Conservation (phyloP, 2,329 filamentous ascomycete genomes). For the Diaporthe eres region DNA sequence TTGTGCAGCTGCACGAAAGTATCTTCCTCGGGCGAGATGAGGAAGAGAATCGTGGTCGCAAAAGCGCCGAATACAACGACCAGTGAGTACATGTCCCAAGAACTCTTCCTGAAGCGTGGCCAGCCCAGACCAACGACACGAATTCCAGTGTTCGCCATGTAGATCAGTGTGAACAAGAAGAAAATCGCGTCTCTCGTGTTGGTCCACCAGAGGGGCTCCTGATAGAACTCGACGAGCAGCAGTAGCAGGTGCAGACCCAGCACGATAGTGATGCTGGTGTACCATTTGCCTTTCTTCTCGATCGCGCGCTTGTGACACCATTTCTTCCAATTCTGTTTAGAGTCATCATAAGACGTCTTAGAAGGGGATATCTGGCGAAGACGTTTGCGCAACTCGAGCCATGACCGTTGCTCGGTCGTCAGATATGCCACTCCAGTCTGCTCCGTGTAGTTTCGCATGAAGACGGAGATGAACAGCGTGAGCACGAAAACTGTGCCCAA, state of each 20-base stretch:
- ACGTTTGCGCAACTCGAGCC: conserved; percentile 94
- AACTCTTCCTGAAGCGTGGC: conserved; percentile 90
- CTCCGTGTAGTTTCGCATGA: conserved; percentile 99
- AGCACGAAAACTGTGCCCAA: conserved; percentile 96
- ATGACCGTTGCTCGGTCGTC: conserved; percentile 95
- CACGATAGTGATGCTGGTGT: conserved; percentile 82
- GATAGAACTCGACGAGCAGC: conserved; percentile 87
- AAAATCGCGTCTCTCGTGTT: conserved; percentile 81
- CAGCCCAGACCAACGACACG: conserved; percentile 91
- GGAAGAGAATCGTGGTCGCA: conserved; percentile 82
- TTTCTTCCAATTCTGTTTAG: conserved; percentile 83
- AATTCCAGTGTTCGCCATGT: conserved; percentile 85
- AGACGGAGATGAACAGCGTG: conserved; percentile 97
- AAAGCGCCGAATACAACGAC: conserved; percentile 85
- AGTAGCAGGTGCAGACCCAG: conserved; percentile 87
- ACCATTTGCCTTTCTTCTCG: conserved; percentile 94
- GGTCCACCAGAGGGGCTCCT: conserved; percentile 81
- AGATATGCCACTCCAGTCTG: conserved; percentile 97
- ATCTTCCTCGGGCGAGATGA: conserved; percentile 71
- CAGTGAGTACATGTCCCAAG: conserved; percentile 94
- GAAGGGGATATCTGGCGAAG: conserved; percentile 94
- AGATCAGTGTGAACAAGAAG: conserved; percentile 84
- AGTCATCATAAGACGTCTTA: conserved; percentile 87
- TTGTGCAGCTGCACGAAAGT: conserved; percentile 89
- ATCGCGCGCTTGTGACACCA: conserved; percentile 97